Conservation (phyloP, 495 filamentous ascomycete genomes). For the Aspergillus bridgeri region DNA sequence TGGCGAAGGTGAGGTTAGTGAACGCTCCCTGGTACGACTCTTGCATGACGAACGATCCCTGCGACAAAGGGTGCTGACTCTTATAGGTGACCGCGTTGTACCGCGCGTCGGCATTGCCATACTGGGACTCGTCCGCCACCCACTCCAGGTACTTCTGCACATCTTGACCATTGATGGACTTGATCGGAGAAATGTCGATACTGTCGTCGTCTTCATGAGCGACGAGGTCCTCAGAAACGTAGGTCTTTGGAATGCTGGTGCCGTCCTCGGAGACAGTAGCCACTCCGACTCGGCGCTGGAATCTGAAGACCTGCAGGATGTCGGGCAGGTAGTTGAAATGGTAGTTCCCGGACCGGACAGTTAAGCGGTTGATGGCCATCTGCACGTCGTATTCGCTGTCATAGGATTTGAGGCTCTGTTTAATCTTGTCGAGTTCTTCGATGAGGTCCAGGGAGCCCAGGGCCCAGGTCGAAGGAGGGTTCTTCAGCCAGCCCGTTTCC, state of each 20-base stretch:
- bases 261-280: constrained; percentile 50
- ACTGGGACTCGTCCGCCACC: constrained; percentile 1
- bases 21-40: not conserved
- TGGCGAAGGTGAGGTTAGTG: constrained; percentile 11
- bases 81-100: constrained; percentile 5
- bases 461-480: constrained; percentile 9
- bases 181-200: constrained; percentile 35
- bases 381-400: constrained; percentile 52
- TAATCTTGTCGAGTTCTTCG: constrained; percentile 11
- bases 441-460: constrained; percentile 7
- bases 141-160: constrained; percentile 32
- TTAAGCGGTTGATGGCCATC: constrained; percentile 39
- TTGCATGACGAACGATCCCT: not conserved
- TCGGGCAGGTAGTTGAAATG: constrained; percentile 38
- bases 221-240: constrained; percentile 20
- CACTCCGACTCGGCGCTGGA: constrained; percentile 41
- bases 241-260: constrained; percentile 44
- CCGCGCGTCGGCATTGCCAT: constrained; percentile 10
- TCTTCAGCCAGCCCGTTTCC: constrained; percentile 9
- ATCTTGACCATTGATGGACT: constrained; percentile 43
- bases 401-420: constrained; percentile 5
- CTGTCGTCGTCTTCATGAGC: constrained; percentile 3
- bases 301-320: constrained; percentile 44
- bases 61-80: not conserved
- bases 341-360: constrained; percentile 43